A percentile compares a stretch with the other conserved stretches of the same genome.
These are phyloP conservation scores for Alternaria atra DNA, from an alignment of 2,329 filamentous ascomycete genomes.

Conservation along the genomic window DNA sequence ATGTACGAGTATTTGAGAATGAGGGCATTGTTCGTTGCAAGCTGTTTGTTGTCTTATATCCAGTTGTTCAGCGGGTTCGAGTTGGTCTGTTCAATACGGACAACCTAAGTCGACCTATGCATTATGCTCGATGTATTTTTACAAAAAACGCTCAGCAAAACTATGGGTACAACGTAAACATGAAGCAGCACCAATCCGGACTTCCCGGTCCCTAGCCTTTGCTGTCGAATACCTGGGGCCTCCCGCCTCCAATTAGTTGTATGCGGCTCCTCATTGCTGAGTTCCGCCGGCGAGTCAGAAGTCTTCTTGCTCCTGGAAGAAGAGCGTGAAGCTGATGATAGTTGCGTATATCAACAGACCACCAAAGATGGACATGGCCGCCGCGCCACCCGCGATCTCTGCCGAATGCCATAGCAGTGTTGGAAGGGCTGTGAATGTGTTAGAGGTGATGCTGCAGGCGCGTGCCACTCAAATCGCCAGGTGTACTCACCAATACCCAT, in stretches of 20 bases:
- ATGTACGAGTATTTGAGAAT: slow-evolving; percentile 15
- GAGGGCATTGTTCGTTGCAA: neutral
- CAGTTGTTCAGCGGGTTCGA: neutral
- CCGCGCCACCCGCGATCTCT: slow-evolving; percentile 82
- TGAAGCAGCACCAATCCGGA: slow-evolving; percentile 4
- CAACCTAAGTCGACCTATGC: slow-evolving; percentile 4
- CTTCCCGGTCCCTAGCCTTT: neutral
- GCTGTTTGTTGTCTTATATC: neutral
- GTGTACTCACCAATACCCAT: slow-evolving; percentile 89
- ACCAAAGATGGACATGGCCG: slow-evolving; percentile 93
- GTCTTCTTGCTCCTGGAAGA: slow-evolving; percentile 97
- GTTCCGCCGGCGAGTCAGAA: slow-evolving; percentile 67
- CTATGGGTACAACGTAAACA: slow-evolving; percentile 21
- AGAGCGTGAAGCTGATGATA: slow-evolving; percentile 97
- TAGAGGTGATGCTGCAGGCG: slow-evolving; percentile 11
- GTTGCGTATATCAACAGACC: slow-evolving; percentile 96
- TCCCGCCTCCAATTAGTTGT: neutral
- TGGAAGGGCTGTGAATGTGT: slow-evolving; percentile 73
- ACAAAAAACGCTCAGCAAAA: slow-evolving; percentile 39
- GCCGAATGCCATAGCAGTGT: slow-evolving; percentile 86
- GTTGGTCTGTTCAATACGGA: neutral
- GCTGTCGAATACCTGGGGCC: neutral
- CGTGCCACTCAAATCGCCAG: neutral
- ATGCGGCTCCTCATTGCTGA: slow-evolving; percentile 24
- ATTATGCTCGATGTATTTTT: slow-evolving; percentile 28